phyloP scores from a whole-genome alignment of 2,329 filamentous ascomycete species.

The Sarocladium kiliense region DNA sequence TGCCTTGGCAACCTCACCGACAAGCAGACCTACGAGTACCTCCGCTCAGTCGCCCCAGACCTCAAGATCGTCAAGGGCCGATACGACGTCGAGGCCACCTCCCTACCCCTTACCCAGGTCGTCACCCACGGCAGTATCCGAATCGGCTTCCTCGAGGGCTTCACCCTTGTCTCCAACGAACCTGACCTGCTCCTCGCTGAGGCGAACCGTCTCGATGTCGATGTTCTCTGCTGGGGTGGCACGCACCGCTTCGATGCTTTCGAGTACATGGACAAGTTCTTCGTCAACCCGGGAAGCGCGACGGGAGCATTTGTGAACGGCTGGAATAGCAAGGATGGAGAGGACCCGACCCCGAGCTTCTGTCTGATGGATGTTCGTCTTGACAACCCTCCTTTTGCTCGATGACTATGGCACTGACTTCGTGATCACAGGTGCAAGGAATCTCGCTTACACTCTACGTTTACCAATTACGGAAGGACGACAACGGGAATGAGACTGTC shows the following conservation, averaged over 20 bases:
- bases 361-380: constrained; percentile 92
- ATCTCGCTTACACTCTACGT: constrained; percentile 95
- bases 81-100: constrained; percentile 62
- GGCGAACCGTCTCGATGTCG: constrained; percentile 63
- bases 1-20: constrained; percentile 79
- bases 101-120: constrained; percentile 59
- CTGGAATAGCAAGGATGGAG: constrained; percentile 48
- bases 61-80: constrained; percentile 65
- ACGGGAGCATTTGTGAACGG: constrained; percentile 58
- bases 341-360: constrained; percentile 83
- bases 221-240: constrained; percentile 64
- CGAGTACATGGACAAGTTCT: constrained; percentile 71
- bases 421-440: constrained; percentile 69
- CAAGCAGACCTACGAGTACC: constrained; percentile 74
- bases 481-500: constrained; percentile 71
- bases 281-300: constrained; percentile 63
- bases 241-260: constrained; percentile 66
- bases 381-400: not conserved
- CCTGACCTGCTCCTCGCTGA: constrained; percentile 63
- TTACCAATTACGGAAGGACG: constrained; percentile 77
- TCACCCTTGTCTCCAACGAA: constrained; percentile 62
- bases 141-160: constrained; percentile 63
- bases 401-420: constrained; percentile 15
- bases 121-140: constrained; percentile 62
- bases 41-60: constrained; percentile 68